phyloP scores from a whole-genome alignment of 2,329 filamentous ascomycete species.

The Xylariaceae sp. region DNA sequence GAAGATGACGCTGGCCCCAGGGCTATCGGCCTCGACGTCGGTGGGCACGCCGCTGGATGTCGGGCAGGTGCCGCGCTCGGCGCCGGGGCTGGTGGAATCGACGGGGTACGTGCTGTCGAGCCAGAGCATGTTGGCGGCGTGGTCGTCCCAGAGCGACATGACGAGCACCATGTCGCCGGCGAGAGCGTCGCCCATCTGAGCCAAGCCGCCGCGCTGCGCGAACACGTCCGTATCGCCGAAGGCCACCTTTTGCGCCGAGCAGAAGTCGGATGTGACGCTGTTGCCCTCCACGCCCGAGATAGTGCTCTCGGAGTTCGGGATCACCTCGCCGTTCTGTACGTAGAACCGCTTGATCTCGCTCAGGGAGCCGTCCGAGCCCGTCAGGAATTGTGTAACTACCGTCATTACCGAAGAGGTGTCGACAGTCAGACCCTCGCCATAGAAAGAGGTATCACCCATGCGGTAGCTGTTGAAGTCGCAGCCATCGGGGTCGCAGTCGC shows the following conservation, averaged over 20 bases:
- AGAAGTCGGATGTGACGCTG: slow-evolving; percentile 50
- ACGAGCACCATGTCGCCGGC: slow-evolving; percentile 56
- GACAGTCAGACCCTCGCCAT: slow-evolving; percentile 49
- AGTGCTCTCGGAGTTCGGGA: slow-evolving; percentile 33
- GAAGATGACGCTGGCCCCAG: slow-evolving; percentile 38
- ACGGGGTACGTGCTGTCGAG: slow-evolving; percentile 56
- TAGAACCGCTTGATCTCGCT: slow-evolving; percentile 55
- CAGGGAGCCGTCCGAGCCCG: slow-evolving; percentile 39
- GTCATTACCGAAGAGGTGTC: slow-evolving; percentile 53
- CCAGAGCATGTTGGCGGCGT: slow-evolving; percentile 40
- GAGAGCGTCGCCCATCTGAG: slow-evolving; percentile 48
- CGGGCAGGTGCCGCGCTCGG: slow-evolving; percentile 43
- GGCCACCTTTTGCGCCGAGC: slow-evolving; percentile 47
- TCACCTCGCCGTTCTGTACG: slow-evolving; percentile 50
- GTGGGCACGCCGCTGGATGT: slow-evolving; percentile 39
- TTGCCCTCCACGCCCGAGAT: slow-evolving; percentile 25
- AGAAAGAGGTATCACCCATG: slow-evolving; percentile 55
- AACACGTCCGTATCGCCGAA: slow-evolving; percentile 51
- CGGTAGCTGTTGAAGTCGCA: slow-evolving; percentile 64
- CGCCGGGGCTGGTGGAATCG: slow-evolving; percentile 32
- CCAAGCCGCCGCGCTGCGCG: slow-evolving; percentile 46
- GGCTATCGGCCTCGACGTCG: slow-evolving; percentile 34
- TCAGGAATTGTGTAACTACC: slow-evolving; percentile 56
- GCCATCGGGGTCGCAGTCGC: slow-evolving; percentile 59
- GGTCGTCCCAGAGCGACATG: slow-evolving; percentile 56